A percentile compares a stretch with the other conserved stretches of the same genome.
Evolutionary conservation across 805 yeast genomes (phyloP).

Genomic region (Saccharomycopsis microspora): DNA sequence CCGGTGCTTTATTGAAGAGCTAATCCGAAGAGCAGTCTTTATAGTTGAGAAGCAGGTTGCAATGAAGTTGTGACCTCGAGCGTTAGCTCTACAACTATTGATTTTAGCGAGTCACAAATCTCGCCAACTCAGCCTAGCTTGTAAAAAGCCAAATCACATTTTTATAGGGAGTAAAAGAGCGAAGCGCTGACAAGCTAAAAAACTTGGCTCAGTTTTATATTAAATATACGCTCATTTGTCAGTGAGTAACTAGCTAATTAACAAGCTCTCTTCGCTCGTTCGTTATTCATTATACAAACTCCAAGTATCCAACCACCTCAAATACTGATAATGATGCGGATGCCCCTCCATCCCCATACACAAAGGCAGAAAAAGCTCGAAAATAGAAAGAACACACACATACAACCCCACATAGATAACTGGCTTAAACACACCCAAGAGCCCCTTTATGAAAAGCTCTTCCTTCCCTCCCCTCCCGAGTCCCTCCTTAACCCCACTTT

Average conservation of each 20-base stretch:
- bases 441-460: not conserved
- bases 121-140: too few relatives aligned
- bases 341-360: constrained; percentile 57
- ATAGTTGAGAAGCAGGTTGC: too few relatives aligned
- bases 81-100: too few relatives aligned
- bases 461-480: not conserved
- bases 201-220: not conserved
- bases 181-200: too few relatives aligned
- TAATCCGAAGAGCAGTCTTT: too few relatives aligned
- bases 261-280: not conserved
- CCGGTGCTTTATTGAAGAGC: too few relatives aligned
- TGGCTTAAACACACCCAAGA: not conserved
- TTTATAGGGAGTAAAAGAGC: too few relatives aligned
- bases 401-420: constrained; percentile 32
- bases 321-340: constrained; percentile 29
- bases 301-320: constrained; percentile 40
- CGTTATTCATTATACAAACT: constrained; percentile 14
- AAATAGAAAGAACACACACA: constrained; percentile 38
- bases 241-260: not conserved
- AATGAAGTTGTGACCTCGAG: too few relatives aligned
- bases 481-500: constrained; percentile 1
- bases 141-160: too few relatives aligned
- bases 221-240: not conserved
- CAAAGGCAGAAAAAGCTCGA: constrained; percentile 43
- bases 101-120: too few relatives aligned